These are phyloP conservation scores for Lineolata rhizophorae DNA, from an alignment of 495 filamentous ascomycete species.

Conservation along the genomic window DNA sequence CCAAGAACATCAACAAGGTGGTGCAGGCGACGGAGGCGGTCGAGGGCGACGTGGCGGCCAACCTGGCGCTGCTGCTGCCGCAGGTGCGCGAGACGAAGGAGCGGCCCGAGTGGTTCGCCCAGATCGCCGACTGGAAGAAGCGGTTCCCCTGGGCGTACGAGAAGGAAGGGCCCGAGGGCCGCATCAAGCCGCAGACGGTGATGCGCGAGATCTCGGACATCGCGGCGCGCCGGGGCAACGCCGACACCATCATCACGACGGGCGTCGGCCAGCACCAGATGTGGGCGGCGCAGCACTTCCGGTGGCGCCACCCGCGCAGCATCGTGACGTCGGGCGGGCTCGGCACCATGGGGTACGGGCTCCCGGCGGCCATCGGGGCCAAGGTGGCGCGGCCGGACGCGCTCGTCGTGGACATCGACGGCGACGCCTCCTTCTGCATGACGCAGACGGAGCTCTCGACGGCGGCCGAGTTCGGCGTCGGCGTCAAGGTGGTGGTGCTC, in stretches of 20 bases:
- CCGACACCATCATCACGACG: slow-evolving; percentile 66
- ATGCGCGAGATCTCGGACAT: slow-evolving; percentile 63
- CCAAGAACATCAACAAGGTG: slow-evolving; percentile 78
- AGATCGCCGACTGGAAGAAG: slow-evolving; percentile 77
- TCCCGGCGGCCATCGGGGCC: slow-evolving; percentile 82
- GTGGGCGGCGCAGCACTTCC: slow-evolving; percentile 90
- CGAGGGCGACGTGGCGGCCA: slow-evolving; percentile 48
- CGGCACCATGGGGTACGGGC: slow-evolving; percentile 88
- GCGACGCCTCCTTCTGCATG: slow-evolving; percentile 95
- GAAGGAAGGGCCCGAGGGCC: slow-evolving; percentile 37
- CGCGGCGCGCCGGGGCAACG: no score
- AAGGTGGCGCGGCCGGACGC: slow-evolving; percentile 74
- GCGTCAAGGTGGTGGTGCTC: slow-evolving; percentile 72
- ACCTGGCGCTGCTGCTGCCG: slow-evolving; percentile 53
- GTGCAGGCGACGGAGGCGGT: slow-evolving; percentile 64
- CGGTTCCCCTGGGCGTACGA: slow-evolving; percentile 68
- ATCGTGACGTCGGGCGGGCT: slow-evolving; percentile 84
- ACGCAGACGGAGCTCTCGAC: slow-evolving; percentile 83
- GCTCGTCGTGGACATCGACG: slow-evolving; percentile 84
- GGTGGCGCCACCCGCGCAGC: slow-evolving; percentile 67
- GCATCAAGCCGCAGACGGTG: slow-evolving; percentile 76
- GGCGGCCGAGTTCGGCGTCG: slow-evolving; percentile 77
- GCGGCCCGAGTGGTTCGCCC: slow-evolving; percentile 64
- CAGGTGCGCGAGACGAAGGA: slow-evolving; percentile 34
- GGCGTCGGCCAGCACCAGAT: slow-evolving; percentile 95